Base-by-base conservation (phyloP, 1,284 basidiomycete genomes). In the Exsudoporus floridanus region DNA sequence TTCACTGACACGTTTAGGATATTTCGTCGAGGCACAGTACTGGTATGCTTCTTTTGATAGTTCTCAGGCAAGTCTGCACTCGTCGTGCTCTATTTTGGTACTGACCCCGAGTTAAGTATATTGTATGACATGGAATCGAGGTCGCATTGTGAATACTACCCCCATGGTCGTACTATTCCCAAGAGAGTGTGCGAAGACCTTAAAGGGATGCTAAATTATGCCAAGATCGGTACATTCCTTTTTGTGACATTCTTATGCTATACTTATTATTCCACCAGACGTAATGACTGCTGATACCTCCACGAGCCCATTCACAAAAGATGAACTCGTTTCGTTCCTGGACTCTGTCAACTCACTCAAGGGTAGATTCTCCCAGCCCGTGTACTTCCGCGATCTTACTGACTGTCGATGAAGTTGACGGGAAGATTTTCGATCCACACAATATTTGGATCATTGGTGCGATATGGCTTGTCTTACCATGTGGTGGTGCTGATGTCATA, bases 111-210 rank as follows among this genome's bases (percentile, higher is more conserved):
- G 13, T 18, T 13, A 45, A 38, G 50, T 12, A 12, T 27, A 33
- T 34, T 0, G 3, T 5, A 23, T 61, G 13, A 55, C 18, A 28
- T 34, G 16, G 21, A 42, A 34, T 33, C 3, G 13, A 60, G 61
- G 59, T 44, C 52, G 2, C 59, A 62, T 30, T 61, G 61, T 36
- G 59, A 60, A 52, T 59, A 49, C 46, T 61, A 64, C 8, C 59
- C 56, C 0, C 33, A 61, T 23, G 19, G 35, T 45, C 46, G 51
- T 6, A 40, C 27, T 7, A 34, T 58, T 40, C 54, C 58, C 1
- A 14, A 31, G 8, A 5, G 12, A 6, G 31, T 36, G 8, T 46
- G 59, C 10, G 48, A 35, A 25, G 46, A 49, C 5, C 56, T 60
- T 0, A 50, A 46, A 37, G 62, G 62, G 9, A 59, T 63, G 40